phyloP scores from a whole-genome alignment of 805 yeast genomes.

The Hanseniaspora mollemarum region DNA sequence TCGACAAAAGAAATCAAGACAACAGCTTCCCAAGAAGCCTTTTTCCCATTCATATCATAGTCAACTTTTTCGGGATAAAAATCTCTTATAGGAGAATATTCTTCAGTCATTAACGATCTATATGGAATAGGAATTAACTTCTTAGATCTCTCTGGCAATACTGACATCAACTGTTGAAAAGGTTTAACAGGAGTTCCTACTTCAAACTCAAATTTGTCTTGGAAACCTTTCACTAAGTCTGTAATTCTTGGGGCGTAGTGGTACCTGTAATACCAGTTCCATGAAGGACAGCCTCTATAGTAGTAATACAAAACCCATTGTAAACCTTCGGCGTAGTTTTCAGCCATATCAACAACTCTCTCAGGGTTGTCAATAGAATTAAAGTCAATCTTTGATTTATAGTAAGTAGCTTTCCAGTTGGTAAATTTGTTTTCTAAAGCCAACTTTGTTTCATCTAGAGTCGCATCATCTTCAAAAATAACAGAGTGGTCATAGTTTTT shows the following conservation, averaged over 20 bases:
- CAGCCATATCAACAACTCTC: slow-evolving; percentile 49
- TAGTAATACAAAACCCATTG: slow-evolving; percentile 95
- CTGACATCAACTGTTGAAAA: slow-evolving; percentile 94
- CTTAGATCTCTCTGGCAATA: slow-evolving; percentile 83
- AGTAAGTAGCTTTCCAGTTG: slow-evolving; percentile 77
- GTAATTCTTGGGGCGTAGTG: slow-evolving; percentile 94
- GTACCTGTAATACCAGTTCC: slow-evolving; percentile 88
- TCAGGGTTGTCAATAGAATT: slow-evolving; percentile 47
- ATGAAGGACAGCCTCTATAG: slow-evolving; percentile 80
- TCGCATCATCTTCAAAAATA: slow-evolving; percentile 46
- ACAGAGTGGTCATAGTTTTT: slow-evolving; percentile 56
- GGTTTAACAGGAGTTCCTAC: slow-evolving; percentile 76
- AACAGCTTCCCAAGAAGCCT: slow-evolving; percentile 96
- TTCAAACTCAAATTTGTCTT: slow-evolving; percentile 50
- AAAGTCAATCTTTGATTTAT: slow-evolving; percentile 66
- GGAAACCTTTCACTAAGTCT: slow-evolving; percentile 65
- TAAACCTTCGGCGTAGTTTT: slow-evolving; percentile 81
- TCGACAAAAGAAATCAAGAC: slow-evolving; percentile 88
- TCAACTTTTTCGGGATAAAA: slow-evolving; percentile 84
- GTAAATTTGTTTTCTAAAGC: slow-evolving; percentile 64
- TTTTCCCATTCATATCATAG: slow-evolving; percentile 85
- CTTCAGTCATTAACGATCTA: slow-evolving; percentile 76
- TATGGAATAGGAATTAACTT: slow-evolving; percentile 65
- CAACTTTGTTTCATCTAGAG: slow-evolving; percentile 40
- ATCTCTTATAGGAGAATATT: slow-evolving; percentile 73